Conservation (phyloP, 2,329 filamentous ascomycete species). For the Decorospora gaudefroyi region DNA sequence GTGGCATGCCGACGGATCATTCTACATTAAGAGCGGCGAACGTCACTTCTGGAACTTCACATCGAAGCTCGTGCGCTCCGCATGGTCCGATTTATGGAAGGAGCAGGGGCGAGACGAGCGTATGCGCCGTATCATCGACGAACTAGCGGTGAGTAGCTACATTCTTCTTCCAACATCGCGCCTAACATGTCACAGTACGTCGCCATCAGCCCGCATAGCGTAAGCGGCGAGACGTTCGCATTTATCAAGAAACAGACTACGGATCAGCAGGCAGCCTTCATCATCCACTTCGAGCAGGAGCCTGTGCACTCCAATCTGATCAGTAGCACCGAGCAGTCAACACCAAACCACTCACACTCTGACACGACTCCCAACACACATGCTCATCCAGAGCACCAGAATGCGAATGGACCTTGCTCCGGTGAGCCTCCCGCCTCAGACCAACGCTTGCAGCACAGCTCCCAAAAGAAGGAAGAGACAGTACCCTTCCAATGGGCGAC, state of each 20-base stretch:
- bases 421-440: not conserved
- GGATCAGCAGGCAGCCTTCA: slow-evolving; percentile 19
- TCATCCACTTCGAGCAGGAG: slow-evolving; percentile 27
- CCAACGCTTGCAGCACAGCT: slow-evolving; percentile 1
- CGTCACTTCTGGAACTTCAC: slow-evolving; percentile 19
- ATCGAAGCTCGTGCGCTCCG: slow-evolving; percentile 9
- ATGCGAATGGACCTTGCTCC: no score
- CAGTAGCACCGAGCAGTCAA: not conserved
- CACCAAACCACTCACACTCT: not conserved
- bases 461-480: slow-evolving; percentile 3
- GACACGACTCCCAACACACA: no score
- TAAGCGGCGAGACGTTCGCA: slow-evolving; percentile 27
- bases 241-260: slow-evolving; percentile 33
- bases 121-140: slow-evolving; percentile 5
- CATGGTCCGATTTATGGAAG: slow-evolving; percentile 30
- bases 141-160: slow-evolving; percentile 27
- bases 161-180: not conserved
- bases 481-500: slow-evolving; percentile 23
- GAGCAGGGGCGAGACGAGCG: not conserved
- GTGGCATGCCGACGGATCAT: slow-evolving; percentile 33
- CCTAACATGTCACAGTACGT: slow-evolving; percentile 27
- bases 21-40: slow-evolving; percentile 18
- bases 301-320: slow-evolving; percentile 16
- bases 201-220: slow-evolving; percentile 27
- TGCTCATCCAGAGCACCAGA: not conserved